A percentile compares a stretch with the other conserved stretches of the same genome.
phyloP scores from a whole-genome alignment of 345 rosid species.

The Luvunga scandens region DNA sequence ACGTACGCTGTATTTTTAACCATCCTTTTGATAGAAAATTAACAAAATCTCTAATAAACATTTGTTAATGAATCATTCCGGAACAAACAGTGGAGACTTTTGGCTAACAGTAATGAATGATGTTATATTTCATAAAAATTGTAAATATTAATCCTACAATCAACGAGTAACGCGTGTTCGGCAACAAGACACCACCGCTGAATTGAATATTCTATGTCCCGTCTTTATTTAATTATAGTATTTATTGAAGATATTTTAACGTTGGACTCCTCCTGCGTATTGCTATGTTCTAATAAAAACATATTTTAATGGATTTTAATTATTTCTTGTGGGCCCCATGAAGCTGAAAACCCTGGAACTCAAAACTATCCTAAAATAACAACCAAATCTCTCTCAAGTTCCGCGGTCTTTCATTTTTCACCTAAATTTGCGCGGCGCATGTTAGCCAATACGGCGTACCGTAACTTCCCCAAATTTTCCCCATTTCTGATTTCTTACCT shows the following conservation, averaged over 20 bases:
- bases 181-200: not conserved
- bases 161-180: not conserved
- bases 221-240: too few species aligned
- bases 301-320: not conserved
- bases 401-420: not conserved
- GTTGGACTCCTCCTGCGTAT: not conserved
- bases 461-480: too few species aligned
- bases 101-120: too few species aligned
- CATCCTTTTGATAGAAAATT: too few species aligned
- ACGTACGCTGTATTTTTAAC: too few species aligned
- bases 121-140: too few species aligned
- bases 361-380: constrained; percentile 9
- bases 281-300: not conserved
- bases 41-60: too few species aligned
- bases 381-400: constrained; percentile 6
- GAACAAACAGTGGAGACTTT: not conserved
- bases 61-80: not conserved
- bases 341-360: constrained; percentile 17
- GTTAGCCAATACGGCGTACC: not conserved
- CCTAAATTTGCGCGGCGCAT: not conserved
- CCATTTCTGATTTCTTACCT: too few species aligned
- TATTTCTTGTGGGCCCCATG: constrained; percentile 3
- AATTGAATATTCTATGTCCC: not conserved
- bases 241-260: not conserved
- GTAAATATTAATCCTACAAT: not conserved